Evolutionary conservation across 2,329 filamentous ascomycete genomes (phyloP).

Genomic region (Alternaria postmessia): DNA sequence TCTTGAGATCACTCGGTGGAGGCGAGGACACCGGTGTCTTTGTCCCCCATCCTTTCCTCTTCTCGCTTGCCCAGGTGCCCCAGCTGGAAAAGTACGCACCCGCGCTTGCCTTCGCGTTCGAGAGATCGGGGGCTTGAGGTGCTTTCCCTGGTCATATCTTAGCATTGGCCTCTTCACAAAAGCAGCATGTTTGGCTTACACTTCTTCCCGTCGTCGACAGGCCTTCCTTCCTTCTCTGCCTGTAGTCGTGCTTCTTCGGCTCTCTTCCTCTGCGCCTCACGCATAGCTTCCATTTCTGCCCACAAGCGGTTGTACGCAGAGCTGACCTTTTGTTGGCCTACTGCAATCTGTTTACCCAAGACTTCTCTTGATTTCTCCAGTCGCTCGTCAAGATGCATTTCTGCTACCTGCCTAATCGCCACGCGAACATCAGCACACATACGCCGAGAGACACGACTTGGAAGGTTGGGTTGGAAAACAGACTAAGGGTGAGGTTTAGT

Average conservation of each 20-base stretch:
- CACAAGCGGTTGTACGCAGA: conserved; percentile 88
- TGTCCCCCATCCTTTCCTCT: conserved; percentile 60
- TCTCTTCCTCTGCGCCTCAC: conserved; percentile 74
- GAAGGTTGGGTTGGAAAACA: conserved; percentile 40
- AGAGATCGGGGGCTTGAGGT: conserved; percentile 57
- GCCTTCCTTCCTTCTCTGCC: conserved; percentile 38
- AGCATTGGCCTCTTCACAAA: background rate
- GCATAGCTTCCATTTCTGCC: conserved; percentile 83
- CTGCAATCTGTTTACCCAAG: conserved; percentile 86
- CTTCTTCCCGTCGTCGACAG: conserved; percentile 24
- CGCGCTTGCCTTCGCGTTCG: conserved; percentile 65
- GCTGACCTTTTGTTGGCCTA: conserved; percentile 86
- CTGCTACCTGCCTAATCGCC: conserved; percentile 75
- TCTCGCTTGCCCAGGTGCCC: conserved; percentile 75
- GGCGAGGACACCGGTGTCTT: conserved; percentile 36
- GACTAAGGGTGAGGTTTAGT: conserved; percentile 41
- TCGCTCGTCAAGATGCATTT: conserved; percentile 90
- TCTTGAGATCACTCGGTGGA: conserved; percentile 34
- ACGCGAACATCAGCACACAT: conserved; percentile 49
- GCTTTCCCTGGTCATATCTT: conserved; percentile 28
- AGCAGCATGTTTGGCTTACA: conserved; percentile 25
- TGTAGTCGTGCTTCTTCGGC: conserved; percentile 64
- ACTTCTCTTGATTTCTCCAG: conserved; percentile 84
- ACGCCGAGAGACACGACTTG: conserved; percentile 38
- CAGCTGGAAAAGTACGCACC: conserved; percentile 70